Percentiles rank a stretch among this genome's conserved stretches.
These are phyloP conservation scores for Suhomyces wounanorum DNA, from an alignment of 1,139 yeast genomes.

Conservation along the genomic window DNA sequence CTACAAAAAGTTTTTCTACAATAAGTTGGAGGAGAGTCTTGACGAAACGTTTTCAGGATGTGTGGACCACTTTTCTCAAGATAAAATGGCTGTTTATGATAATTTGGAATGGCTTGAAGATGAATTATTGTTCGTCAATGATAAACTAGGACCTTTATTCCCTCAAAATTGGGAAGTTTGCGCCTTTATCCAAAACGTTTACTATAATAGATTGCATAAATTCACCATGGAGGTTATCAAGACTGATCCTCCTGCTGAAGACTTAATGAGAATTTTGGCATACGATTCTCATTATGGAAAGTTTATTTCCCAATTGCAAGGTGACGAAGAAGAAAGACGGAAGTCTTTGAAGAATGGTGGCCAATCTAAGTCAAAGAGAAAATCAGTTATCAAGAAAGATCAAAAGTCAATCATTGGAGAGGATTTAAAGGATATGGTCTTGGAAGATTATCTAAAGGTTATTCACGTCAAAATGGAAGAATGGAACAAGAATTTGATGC, in stretches of 20 bases:
- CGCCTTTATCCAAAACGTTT: constrained; percentile 60
- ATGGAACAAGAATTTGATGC: constrained; percentile 72
- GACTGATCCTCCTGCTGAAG: constrained; percentile 72
- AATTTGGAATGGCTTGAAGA: constrained; percentile 83
- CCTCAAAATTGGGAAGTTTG: constrained; percentile 73
- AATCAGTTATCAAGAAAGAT: constrained; percentile 45
- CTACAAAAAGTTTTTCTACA: constrained; percentile 66
- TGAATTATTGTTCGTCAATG: constrained; percentile 67
- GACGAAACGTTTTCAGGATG: constrained; percentile 69
- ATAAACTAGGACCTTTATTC: constrained; percentile 61
- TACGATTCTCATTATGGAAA: constrained; percentile 69
- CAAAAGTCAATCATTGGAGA: constrained; percentile 65
- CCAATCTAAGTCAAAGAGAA: constrained; percentile 22
- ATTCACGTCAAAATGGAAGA: constrained; percentile 74
- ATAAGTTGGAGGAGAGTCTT: constrained; percentile 60
- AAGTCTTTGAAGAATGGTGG: constrained; percentile 6
- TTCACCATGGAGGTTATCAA: constrained; percentile 64
- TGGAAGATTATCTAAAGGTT: constrained; percentile 72
- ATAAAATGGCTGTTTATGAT: constrained; percentile 61
- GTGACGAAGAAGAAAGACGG: constrained; percentile 10
- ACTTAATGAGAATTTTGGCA: constrained; percentile 63
- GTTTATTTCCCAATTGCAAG: constrained; percentile 31
- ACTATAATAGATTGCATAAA: constrained; percentile 66
- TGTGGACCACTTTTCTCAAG: constrained; percentile 54
- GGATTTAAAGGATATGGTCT: constrained; percentile 58